phyloP scores from a whole-genome alignment of 306 rosid genomes.

The Ochetophila trinervis region DNA sequence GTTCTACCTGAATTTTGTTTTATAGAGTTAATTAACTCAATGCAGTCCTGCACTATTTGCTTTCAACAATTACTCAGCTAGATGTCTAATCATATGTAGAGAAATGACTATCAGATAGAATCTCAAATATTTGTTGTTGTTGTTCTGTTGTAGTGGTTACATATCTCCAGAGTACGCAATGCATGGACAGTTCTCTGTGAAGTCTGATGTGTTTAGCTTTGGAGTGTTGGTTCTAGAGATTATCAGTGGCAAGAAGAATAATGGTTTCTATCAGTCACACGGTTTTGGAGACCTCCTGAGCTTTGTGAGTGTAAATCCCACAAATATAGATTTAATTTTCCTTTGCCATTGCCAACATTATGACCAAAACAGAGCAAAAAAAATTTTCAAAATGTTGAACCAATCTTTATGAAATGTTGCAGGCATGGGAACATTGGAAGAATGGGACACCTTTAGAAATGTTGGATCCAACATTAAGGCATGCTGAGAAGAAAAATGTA shows the following conservation, averaged over 20 bases:
- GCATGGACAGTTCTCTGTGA: not conserved
- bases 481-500: too few species aligned
- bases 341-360: not conserved
- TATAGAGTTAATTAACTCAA: too few species aligned
- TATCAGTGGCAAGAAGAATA: constrained; percentile 9
- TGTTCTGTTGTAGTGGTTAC: not conserved
- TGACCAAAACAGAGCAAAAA: not conserved
- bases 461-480: not conserved
- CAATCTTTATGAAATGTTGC: not conserved
- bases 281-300: constrained; percentile 5
- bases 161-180: constrained; percentile 1
- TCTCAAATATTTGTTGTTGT: not conserved
- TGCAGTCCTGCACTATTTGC: too few species aligned
- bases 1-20: too few species aligned
- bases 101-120: too few species aligned
- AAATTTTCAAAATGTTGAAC: not conserved
- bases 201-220: not conserved
- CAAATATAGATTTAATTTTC: too few species aligned
- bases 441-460: not conserved
- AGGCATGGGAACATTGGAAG: constrained; percentile 7
- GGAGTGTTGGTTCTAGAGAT: constrained; percentile 5
- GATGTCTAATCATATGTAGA: too few species aligned
- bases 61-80: too few species aligned
- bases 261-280: not conserved
- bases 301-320: not conserved